These are phyloP conservation scores for Coemansia sp. DNA, from an alignment of 192 early-diverging fungal species.

Conservation along the genomic window DNA sequence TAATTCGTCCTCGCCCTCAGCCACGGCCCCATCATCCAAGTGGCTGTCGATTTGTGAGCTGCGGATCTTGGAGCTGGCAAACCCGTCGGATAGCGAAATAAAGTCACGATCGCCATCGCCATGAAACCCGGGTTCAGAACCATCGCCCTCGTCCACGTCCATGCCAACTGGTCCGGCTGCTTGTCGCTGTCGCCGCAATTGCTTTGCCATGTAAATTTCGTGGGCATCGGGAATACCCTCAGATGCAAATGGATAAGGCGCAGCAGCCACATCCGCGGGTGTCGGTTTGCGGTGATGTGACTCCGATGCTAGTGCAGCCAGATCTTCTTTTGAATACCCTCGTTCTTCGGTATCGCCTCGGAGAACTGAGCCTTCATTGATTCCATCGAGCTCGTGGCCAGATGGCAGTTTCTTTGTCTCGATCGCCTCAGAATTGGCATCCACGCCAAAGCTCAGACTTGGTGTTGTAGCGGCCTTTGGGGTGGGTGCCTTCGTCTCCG, in stretches of 20 bases:
- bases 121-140: neutral
- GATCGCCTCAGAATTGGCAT: neutral
- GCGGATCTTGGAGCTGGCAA: slow-evolving; percentile 9
- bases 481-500: neutral
- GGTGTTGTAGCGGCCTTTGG: slow-evolving; percentile 3
- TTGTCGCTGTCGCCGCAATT: slow-evolving; percentile 40
- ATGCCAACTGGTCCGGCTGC: slow-evolving; percentile 13
- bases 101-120: slow-evolving; percentile 17
- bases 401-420: neutral
- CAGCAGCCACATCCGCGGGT: neutral
- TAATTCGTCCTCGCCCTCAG: slow-evolving; percentile 37
- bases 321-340: slow-evolving; percentile 14
- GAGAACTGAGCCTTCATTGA: neutral
- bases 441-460: slow-evolving; percentile 11
- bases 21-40: slow-evolving; percentile 2
- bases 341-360: neutral
- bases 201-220: slow-evolving; percentile 45
- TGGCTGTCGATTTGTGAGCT: neutral
- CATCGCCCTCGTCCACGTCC: slow-evolving; percentile 5
- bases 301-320: slow-evolving; percentile 13
- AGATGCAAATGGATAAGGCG: slow-evolving; percentile 31
- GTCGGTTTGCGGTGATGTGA: neutral
- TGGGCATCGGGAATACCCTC: slow-evolving; percentile 43
- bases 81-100: slow-evolving; percentile 23
- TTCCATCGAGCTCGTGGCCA: neutral